phyloP scores from a whole-genome alignment of 805 yeast species.

The Suhomyces sp. region DNA sequence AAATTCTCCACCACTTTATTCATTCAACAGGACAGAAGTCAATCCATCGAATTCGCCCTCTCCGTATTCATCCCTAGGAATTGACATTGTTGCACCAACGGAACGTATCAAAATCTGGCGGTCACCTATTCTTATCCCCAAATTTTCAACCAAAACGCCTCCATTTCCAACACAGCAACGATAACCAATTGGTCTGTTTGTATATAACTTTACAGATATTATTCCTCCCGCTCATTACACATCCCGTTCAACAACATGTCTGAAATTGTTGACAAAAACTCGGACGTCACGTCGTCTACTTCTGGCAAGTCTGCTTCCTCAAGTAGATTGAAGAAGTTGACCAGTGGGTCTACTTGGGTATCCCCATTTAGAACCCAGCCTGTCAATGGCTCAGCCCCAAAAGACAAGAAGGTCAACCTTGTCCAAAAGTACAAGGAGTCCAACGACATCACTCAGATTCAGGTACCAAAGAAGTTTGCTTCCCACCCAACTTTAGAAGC shows the following conservation, averaged over 20 bases:
- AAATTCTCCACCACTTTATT: too few species aligned
- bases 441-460: constrained; percentile 32
- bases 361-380: constrained; percentile 40
- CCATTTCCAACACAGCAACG: too few species aligned
- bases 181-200: too few species aligned
- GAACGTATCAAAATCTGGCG: too few species aligned
- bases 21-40: too few species aligned
- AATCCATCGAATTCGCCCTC: too few species aligned
- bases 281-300: constrained; percentile 8
- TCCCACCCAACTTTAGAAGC: constrained; percentile 40
- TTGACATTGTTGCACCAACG: too few species aligned
- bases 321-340: constrained; percentile 27
- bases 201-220: too few species aligned
- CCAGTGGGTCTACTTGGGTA: constrained; percentile 36
- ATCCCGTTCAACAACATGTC: constrained; percentile 13
- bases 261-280: too few species aligned
- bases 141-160: too few species aligned
- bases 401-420: constrained; percentile 25
- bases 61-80: too few species aligned
- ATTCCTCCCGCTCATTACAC: constrained; percentile 1
- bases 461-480: constrained; percentile 42
- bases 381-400: constrained; percentile 14
- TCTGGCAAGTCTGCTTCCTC: constrained; percentile 8
- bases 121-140: too few species aligned
- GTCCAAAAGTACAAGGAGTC: constrained; percentile 34